Evolutionary conservation across 768 basidiomycete genomes (phyloP).

Genomic region (Cytidiella melzeri): DNA sequence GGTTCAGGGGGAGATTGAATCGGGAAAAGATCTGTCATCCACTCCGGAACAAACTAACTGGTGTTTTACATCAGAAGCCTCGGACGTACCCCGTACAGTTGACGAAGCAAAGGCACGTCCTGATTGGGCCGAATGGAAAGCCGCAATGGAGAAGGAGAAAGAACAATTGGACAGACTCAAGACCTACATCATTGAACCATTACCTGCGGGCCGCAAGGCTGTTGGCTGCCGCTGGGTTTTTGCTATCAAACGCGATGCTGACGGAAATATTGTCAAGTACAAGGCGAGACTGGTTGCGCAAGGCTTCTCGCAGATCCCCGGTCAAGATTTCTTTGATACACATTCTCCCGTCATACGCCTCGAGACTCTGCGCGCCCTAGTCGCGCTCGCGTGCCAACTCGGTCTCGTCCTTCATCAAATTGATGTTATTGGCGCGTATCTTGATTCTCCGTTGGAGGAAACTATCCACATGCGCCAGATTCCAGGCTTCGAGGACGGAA

Average conservation of each 20-base stretch:
- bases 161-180: constrained; percentile 1
- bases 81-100: constrained; percentile 1
- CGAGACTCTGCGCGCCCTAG: constrained; percentile 16
- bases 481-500: constrained; percentile 17
- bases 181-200: constrained; percentile 16
- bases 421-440: constrained; percentile 20
- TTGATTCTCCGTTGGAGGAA: constrained; percentile 24
- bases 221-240: constrained; percentile 33
- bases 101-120: neutral
- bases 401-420: constrained; percentile 11
- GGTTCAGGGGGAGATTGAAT: constrained; percentile 8
- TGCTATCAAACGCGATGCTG: constrained; percentile 30
- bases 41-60: neutral
- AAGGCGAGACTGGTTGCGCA: constrained; percentile 33
- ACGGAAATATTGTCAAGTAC: constrained; percentile 30
- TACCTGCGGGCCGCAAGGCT: constrained; percentile 25
- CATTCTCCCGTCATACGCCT: constrained; percentile 24
- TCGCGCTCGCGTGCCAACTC: constrained; percentile 20
- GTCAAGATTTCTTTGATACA: constrained; percentile 30
- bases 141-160: constrained; percentile 14
- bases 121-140: constrained; percentile 12
- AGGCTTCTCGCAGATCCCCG: constrained; percentile 28
- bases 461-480: constrained; percentile 25
- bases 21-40: neutral
- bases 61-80: neutral